A percentile compares a stretch with the other conserved stretches of the same genome.
Evolutionary conservation across 768 basidiomycete species (phyloP).

Genomic region (Leccinum aurantiacum): DNA sequence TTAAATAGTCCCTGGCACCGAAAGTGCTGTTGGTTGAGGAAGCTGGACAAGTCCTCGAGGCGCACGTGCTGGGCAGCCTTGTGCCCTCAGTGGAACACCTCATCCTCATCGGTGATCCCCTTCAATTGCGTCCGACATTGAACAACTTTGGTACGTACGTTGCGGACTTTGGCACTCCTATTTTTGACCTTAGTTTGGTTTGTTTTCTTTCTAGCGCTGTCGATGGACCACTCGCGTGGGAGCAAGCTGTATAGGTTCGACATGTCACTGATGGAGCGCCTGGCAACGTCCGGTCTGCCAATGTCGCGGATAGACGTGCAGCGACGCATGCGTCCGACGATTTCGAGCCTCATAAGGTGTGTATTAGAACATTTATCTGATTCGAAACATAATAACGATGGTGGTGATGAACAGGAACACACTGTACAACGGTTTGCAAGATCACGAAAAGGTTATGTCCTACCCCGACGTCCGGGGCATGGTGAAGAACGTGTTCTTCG

Average conservation of each 20-base stretch:
- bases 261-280: slow-evolving; percentile 74
- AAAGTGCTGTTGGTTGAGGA: slow-evolving; percentile 73
- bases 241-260: slow-evolving; percentile 61
- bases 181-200: background rate
- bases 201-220: slow-evolving; percentile 46
- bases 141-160: slow-evolving; percentile 52
- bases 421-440: slow-evolving; percentile 60
- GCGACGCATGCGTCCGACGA: slow-evolving; percentile 70
- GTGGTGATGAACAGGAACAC: slow-evolving; percentile 41
- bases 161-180: background rate
- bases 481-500: slow-evolving; percentile 63
- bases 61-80: slow-evolving; percentile 65
- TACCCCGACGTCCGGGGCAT: slow-evolving; percentile 65
- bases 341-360: slow-evolving; percentile 49
- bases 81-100: slow-evolving; percentile 69
- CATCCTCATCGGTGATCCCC: slow-evolving; percentile 79
- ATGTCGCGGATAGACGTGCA: slow-evolving; percentile 77
- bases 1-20: slow-evolving; percentile 52
- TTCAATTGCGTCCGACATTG: slow-evolving; percentile 68
- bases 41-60: slow-evolving; percentile 80
- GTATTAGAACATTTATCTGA: background rate
- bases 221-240: slow-evolving; percentile 65
- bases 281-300: slow-evolving; percentile 51
- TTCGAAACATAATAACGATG: background rate
- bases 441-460: slow-evolving; percentile 48